phyloP scores from a whole-genome alignment of 306 rosid species.

The Prunus padus region DNA sequence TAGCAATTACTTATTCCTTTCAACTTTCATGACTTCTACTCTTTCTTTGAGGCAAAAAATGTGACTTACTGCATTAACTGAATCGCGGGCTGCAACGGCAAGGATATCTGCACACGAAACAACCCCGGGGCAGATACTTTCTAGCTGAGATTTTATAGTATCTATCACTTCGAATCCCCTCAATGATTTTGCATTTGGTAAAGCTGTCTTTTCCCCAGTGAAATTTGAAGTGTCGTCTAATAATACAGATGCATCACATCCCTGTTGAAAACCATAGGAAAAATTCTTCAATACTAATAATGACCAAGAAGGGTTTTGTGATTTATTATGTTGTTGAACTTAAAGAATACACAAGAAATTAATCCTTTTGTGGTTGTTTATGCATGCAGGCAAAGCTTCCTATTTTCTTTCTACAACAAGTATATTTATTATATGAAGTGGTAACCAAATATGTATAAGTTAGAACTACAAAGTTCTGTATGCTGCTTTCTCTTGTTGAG shows the following conservation, averaged over 20 bases:
- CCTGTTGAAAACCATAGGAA: slow-evolving; percentile 33
- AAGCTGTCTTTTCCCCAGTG: slow-evolving; percentile 67
- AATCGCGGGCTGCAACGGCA: slow-evolving; percentile 64
- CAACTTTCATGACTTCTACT: background rate
- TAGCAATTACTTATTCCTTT: background rate
- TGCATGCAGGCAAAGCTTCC: background rate
- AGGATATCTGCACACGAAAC: slow-evolving; percentile 79
- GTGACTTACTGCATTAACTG: slow-evolving; percentile 55
- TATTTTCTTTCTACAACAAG: background rate
- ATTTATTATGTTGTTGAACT: background rate
- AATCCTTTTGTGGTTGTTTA: background rate
- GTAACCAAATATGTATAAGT: no score
- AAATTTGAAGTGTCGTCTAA: slow-evolving; percentile 64
- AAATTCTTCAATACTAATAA: background rate
- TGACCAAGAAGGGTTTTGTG: background rate
- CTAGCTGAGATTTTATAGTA: slow-evolving; percentile 54
- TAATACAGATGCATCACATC: slow-evolving; percentile 73
- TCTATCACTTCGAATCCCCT: slow-evolving; percentile 72
- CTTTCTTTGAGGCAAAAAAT: background rate
- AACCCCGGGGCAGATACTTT: slow-evolving; percentile 55
- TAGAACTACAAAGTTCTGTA: no score
- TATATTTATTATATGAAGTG: no score
- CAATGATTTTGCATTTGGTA: slow-evolving; percentile 51
- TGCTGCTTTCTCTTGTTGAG: no score
- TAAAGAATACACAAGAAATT: background rate